phyloP scores from a whole-genome alignment of 2,329 filamentous ascomycete species.

The Ilyonectria destructans region DNA sequence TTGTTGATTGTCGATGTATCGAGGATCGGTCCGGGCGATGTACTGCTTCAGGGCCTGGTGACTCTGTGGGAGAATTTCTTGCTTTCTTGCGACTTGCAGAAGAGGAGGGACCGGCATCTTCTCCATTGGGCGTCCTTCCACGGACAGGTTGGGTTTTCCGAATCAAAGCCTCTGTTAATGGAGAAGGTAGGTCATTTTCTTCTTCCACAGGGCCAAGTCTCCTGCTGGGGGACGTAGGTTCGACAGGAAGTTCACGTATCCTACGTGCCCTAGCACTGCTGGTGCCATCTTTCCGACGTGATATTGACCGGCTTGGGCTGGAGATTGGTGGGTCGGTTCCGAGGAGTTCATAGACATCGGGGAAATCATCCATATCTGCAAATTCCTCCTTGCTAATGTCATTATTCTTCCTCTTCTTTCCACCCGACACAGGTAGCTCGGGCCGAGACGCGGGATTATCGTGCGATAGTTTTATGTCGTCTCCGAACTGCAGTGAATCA shows the following conservation, averaged over 20 bases:
- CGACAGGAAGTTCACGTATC: conserved; percentile 32
- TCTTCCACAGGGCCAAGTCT: conserved; percentile 31
- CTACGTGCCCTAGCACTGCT: conserved; percentile 42
- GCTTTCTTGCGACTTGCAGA: conserved; percentile 26
- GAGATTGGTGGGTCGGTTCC: conserved; percentile 58
- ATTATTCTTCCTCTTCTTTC: conserved; percentile 69
- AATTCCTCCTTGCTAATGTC: conserved; percentile 60
- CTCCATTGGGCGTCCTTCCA: conserved; percentile 29
- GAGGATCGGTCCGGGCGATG: neutral
- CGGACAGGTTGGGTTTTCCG: conserved; percentile 30
- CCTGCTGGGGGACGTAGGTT: conserved; percentile 34
- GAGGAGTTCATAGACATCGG: conserved; percentile 68
- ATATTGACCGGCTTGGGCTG: conserved; percentile 52
- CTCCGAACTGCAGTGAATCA: conserved; percentile 55
- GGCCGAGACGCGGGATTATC: conserved; percentile 60
- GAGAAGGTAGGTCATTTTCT: conserved; percentile 45
- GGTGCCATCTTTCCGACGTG: conserved; percentile 40
- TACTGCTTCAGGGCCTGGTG: conserved; percentile 21
- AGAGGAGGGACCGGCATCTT: conserved; percentile 18
- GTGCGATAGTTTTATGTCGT: conserved; percentile 61
- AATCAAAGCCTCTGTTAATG: conserved; percentile 44
- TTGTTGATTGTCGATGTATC: conserved; percentile 30
- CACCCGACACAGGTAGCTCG: conserved; percentile 56
- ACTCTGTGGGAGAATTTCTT: conserved; percentile 26
- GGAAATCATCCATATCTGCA: conserved; percentile 64